Conservation (phyloP, 2,329 filamentous ascomycete species). For the Cladosporium velox region DNA sequence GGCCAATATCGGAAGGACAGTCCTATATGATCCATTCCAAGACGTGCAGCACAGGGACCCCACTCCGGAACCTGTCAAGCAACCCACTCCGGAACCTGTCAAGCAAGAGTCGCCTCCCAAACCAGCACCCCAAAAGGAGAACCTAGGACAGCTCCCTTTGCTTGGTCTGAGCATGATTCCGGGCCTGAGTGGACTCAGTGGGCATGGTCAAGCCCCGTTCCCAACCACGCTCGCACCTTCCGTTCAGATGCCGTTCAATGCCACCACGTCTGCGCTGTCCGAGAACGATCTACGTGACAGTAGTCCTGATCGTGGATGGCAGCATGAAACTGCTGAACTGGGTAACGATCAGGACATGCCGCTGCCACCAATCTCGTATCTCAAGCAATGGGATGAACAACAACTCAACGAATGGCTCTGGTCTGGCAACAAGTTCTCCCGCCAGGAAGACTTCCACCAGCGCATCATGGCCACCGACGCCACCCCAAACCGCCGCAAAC, state of each 20-base stretch:
- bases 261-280: neutral
- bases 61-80: neutral
- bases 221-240: constrained; percentile 12
- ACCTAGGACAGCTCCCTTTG: neutral
- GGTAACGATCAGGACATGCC: neutral
- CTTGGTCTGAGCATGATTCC: constrained; percentile 1
- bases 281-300: constrained; percentile 16
- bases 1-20: constrained; percentile 31
- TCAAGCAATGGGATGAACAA: constrained; percentile 25
- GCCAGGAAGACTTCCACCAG: constrained; percentile 36
- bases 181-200: neutral
- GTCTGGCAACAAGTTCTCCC: constrained; percentile 33
- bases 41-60: constrained; percentile 7
- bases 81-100: neutral
- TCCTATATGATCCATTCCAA: constrained; percentile 37
- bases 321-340: neutral
- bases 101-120: neutral
- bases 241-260: neutral
- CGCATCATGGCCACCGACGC: constrained; percentile 27
- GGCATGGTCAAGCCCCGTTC: neutral
- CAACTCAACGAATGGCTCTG: constrained; percentile 47
- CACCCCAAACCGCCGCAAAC: constrained; percentile 16
- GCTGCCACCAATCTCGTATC: neutral
- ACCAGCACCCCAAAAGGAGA: neutral
- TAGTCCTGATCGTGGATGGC: constrained; percentile 16